Evolutionary conservation across 2,329 filamentous ascomycete genomes (phyloP), one percentile per base, ranked within the genome.

Genomic region (Sporothrix protearum): DNA sequence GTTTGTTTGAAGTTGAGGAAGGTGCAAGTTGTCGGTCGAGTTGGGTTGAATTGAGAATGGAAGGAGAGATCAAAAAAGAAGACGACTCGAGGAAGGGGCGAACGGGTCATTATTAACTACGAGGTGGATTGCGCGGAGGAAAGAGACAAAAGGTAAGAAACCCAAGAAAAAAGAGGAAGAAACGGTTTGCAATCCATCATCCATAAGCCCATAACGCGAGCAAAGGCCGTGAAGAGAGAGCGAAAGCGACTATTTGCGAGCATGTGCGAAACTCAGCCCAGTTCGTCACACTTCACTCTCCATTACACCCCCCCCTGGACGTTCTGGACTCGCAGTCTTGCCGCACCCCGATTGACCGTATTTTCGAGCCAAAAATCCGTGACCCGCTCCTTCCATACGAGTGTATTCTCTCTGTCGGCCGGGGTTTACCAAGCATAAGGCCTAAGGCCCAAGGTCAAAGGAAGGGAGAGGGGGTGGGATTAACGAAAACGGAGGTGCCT

Each of bases 351-450:
- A 69, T 28, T 72, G 64, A 71, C 64, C 70, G 71, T 74, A 73
- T 73, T 73, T 73, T 73, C 72, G 64, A 63, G 36, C 53, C 55
- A 59, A 53, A 71, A 71, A 51, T 36, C 59, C 22, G 53, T 30
- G 36, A 36, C 8, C 59, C 36, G 59, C 59, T 22, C 59, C 42
- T 63, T 28, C 10, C 57, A 47, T 8, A 10, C 39, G 39, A 42
- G 39, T 42, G 9, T 25, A 57, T 47, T 66, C 49, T 71, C 71
- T 72, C 71, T 57, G 71, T 70, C 68, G 53, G 67, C 71, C 71
- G 71, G 71, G 71, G 59, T 72, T 72, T 72, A 72, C 71, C 49
- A 70, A 70, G 66, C 66, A 69, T 57, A 71, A 53, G 30, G 47
- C 66, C 66, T 51, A 64, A 64, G 57, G 71, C 53, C 71, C 53